phyloP scores from a whole-genome alignment of 163 green algal species.

The Coccomyxa subellipsoidea region DNA sequence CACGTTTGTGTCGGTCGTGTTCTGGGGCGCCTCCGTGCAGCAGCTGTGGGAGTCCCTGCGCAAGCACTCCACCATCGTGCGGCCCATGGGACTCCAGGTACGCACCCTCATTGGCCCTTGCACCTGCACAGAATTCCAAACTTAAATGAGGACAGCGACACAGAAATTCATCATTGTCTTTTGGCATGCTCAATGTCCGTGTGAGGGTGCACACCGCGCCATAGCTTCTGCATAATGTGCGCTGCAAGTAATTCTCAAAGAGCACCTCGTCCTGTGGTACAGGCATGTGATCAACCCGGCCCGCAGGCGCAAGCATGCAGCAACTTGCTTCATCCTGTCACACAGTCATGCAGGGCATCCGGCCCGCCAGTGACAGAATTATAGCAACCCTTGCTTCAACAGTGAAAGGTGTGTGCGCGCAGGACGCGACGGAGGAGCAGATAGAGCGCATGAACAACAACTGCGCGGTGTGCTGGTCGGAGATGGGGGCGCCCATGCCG shows the following conservation, averaged over 20 bases:
- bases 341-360: background rate
- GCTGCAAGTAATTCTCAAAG: too few relatives aligned
- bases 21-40: constrained; percentile 68
- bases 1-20: constrained; percentile 74
- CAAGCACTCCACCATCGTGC: constrained; percentile 38
- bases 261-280: too few relatives aligned
- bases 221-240: too few relatives aligned
- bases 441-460: constrained; percentile 74
- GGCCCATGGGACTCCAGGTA: constrained; percentile 31
- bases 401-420: constrained; percentile 14
- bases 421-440: constrained; percentile 53
- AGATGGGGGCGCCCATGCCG: constrained; percentile 39
- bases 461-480: constrained; percentile 84
- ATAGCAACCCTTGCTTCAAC: background rate
- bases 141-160: too few relatives aligned
- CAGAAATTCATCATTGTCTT: too few relatives aligned
- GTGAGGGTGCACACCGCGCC: too few relatives aligned
- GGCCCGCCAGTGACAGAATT: background rate
- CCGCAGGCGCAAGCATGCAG: too few relatives aligned
- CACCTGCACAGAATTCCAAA: too few relatives aligned
- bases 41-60: constrained; percentile 43
- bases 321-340: too few relatives aligned
- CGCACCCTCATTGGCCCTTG: background rate
- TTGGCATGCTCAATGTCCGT: too few relatives aligned
- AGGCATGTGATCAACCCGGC: too few relatives aligned